phyloP scores from a whole-genome alignment of 2,329 filamentous ascomycete genomes.

The Aspergillus glaucus region DNA sequence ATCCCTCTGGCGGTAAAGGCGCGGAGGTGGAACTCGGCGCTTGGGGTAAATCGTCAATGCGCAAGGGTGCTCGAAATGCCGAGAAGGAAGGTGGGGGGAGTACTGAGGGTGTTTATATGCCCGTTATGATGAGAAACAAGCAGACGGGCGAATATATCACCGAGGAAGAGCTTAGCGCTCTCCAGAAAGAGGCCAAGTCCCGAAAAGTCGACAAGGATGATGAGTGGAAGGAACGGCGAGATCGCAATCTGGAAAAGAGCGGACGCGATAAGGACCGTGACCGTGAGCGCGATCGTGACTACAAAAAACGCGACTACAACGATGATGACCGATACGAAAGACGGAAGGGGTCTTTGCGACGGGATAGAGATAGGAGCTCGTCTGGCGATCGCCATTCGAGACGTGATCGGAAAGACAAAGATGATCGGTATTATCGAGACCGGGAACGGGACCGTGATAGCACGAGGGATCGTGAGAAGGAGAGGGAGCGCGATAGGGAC shows the following conservation, averaged over 20 bases:
- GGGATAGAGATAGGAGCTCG: slow-evolving; percentile 32
- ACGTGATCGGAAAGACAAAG: slow-evolving; percentile 23
- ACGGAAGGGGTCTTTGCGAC: slow-evolving; percentile 32
- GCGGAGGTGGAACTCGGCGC: slow-evolving; percentile 67
- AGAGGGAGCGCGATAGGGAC: slow-evolving; percentile 20
- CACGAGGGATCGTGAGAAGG: slow-evolving; percentile 16
- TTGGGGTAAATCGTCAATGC: slow-evolving; percentile 63
- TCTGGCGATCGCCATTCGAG: slow-evolving; percentile 30
- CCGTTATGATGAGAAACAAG: slow-evolving; percentile 56
- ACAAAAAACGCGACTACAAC: slow-evolving; percentile 29
- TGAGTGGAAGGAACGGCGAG: slow-evolving; percentile 40
- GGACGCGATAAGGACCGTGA: slow-evolving; percentile 31
- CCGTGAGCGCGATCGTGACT: slow-evolving; percentile 19
- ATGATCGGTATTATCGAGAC: slow-evolving; percentile 31
- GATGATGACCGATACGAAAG: slow-evolving; percentile 28
- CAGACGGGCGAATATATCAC: slow-evolving; percentile 57
- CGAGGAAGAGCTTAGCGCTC: slow-evolving; percentile 54
- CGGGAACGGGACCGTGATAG: slow-evolving; percentile 19
- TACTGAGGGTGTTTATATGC: slow-evolving; percentile 51
- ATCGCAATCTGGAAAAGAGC: slow-evolving; percentile 38
- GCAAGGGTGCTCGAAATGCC: slow-evolving; percentile 51
- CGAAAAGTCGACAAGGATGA: slow-evolving; percentile 37
- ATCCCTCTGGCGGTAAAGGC: slow-evolving; percentile 51
- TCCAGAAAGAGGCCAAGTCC: slow-evolving; percentile 44
- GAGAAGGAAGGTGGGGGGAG: slow-evolving; percentile 38